These are phyloP conservation scores for Papiliotrema fonsecae DNA, from an alignment of 1,284 basidiomycete genomes.

Conservation along the genomic window DNA sequence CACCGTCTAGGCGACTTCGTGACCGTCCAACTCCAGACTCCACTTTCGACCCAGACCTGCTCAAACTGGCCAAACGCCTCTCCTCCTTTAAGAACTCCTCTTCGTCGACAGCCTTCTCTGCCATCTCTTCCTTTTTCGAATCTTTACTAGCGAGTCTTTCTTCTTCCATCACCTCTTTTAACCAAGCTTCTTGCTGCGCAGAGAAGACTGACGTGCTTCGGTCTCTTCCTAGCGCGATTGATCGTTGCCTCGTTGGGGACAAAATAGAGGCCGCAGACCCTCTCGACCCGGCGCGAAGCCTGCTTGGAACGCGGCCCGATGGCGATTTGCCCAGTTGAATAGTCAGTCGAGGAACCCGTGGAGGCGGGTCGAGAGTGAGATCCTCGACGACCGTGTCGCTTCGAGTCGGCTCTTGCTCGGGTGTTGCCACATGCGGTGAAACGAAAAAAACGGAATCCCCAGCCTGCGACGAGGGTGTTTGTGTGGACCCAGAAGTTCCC, in stretches of 20 bases:
- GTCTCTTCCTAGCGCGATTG: constrained; percentile 4
- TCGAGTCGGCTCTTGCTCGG: background rate
- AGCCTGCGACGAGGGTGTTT: too few relatives aligned
- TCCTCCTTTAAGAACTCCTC: constrained; percentile 26
- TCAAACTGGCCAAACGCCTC: background rate
- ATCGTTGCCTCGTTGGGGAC: constrained; percentile 1
- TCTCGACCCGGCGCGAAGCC: background rate
- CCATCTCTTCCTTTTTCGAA: constrained; percentile 12
- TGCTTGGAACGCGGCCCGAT: background rate
- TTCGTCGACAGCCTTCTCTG: constrained; percentile 15
- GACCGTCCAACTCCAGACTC: background rate
- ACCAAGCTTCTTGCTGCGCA: constrained; percentile 12
- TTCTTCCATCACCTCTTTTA: constrained; percentile 33
- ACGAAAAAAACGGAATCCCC: too few relatives aligned
- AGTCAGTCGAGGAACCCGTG: background rate
- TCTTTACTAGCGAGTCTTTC: constrained; percentile 17
- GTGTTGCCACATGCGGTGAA: background rate
- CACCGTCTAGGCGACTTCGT: too few relatives aligned
- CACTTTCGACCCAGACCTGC: background rate
- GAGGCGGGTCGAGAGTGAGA: background rate
- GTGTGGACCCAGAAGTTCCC: too few relatives aligned
- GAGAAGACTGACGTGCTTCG: constrained; percentile 16
- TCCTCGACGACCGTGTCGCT: too few relatives aligned
- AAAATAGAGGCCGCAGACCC: background rate
- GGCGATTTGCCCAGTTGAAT: background rate